Conservation (phyloP, 2,329 filamentous ascomycete species). For the Pseudogymnoascus sp. region DNA sequence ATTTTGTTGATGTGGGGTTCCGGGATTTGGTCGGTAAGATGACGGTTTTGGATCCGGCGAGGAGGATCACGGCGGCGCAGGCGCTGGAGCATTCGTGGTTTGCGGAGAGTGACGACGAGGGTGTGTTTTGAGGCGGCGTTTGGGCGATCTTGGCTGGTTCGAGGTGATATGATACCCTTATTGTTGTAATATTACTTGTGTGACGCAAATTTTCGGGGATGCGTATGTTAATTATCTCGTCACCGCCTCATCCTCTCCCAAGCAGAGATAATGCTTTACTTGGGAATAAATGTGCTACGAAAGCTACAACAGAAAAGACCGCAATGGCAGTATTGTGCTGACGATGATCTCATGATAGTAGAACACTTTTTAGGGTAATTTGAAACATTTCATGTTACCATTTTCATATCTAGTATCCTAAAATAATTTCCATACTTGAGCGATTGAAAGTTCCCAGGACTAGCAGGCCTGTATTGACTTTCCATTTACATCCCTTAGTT, state of each 20-base stretch:
- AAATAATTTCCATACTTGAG: too few species aligned
- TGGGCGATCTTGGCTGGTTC: not conserved
- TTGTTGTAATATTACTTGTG: not conserved
- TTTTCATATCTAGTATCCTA: too few species aligned
- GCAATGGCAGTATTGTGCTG: too few species aligned
- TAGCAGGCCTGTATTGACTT: too few species aligned
- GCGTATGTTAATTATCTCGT: not conserved
- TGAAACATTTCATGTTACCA: too few species aligned
- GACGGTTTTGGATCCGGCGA: constrained; percentile 35
- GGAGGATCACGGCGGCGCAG: constrained; percentile 34
- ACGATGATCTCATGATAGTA: too few species aligned
- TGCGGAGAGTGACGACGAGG: not conserved
- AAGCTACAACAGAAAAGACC: too few species aligned
- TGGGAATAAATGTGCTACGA: too few species aligned
- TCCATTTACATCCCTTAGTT: too few species aligned
- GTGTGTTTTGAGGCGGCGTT: not conserved
- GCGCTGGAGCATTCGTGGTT: constrained; percentile 31
- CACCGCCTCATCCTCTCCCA: too few species aligned
- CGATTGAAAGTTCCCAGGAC: too few species aligned
- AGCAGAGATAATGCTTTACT: not conserved
- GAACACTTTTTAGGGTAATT: too few species aligned
- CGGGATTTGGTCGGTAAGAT: constrained; percentile 34
- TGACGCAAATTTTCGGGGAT: not conserved
- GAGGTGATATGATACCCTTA: not conserved
- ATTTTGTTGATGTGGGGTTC: constrained; percentile 33